phyloP scores from a whole-genome alignment of 495 filamentous ascomycete genomes.

The Penicillium bovifimosum region DNA sequence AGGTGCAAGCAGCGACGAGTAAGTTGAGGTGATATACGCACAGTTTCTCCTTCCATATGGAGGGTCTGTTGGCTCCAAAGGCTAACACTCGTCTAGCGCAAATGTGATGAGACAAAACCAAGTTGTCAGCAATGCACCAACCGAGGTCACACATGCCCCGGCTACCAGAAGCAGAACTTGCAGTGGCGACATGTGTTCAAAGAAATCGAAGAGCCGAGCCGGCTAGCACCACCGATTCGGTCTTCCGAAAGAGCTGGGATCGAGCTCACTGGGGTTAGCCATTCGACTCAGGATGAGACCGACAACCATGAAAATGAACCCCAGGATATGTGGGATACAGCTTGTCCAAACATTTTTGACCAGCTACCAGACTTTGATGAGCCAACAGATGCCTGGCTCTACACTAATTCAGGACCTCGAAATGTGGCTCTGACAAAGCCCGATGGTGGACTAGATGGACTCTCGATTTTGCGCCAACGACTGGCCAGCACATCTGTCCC shows the following conservation, averaged over 20 bases:
- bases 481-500: constrained; percentile 18
- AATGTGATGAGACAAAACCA: constrained; percentile 24
- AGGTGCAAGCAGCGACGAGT: constrained; percentile 26
- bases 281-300: neutral
- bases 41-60: neutral
- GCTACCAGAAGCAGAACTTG: constrained; percentile 20
- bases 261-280: neutral
- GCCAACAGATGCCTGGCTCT: constrained; percentile 6
- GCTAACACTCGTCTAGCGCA: constrained; percentile 15
- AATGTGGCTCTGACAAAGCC: constrained; percentile 1
- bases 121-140: constrained; percentile 22
- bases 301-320: constrained; percentile 1
- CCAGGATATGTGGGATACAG: constrained; percentile 11
- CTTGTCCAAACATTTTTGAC: constrained; percentile 13
- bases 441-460: constrained; percentile 8
- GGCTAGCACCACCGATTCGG: neutral
- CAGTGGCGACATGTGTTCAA: constrained; percentile 25
- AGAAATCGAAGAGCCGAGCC: constrained; percentile 4
- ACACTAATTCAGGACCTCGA: neutral
- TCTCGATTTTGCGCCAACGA: constrained; percentile 18
- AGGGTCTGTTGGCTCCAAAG: neutral
- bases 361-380: constrained; percentile 13
- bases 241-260: neutral
- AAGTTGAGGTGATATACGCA: constrained; percentile 16
- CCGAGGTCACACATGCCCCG: constrained; percentile 18